A percentile compares a stretch with the other conserved stretches of the same genome.
These are phyloP conservation scores for Carex littledalei DNA, from an alignment of 176 grass and related monocot genomes.

Conservation along the genomic window DNA sequence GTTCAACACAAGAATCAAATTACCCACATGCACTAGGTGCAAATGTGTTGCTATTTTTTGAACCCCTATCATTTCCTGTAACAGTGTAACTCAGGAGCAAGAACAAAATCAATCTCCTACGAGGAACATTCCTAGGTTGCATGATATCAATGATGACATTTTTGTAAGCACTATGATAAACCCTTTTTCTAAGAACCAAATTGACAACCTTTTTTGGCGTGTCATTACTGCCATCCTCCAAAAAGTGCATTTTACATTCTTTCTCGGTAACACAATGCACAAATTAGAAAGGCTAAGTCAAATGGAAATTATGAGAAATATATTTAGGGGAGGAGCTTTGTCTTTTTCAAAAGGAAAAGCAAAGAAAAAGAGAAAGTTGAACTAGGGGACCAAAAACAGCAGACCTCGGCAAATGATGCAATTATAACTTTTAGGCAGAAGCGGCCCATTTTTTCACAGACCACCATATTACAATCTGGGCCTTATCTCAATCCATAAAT, in stretches of 20 bases:
- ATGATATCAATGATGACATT: constrained; percentile 9
- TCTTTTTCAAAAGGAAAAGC: not conserved
- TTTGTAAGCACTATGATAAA: not conserved
- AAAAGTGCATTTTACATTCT: not conserved
- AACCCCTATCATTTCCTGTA: not conserved
- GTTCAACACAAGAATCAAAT: not conserved
- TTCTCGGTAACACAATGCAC: not conserved
- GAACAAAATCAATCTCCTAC: not conserved
- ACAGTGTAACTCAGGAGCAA: not conserved
- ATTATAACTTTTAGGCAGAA: too few relatives aligned
- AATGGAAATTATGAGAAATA: not conserved
- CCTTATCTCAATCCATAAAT: not conserved
- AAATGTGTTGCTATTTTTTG: not conserved
- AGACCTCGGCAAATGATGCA: not conserved
- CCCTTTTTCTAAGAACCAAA: not conserved
- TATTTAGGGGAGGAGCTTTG: too few relatives aligned
- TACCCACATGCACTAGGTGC: not conserved
- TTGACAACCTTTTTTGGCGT: not conserved
- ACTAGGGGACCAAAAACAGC: not conserved
- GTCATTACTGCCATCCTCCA: not conserved
- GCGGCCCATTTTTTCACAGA: not conserved
- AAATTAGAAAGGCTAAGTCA: not conserved
- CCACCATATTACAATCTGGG: not conserved
- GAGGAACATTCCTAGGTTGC: not conserved
- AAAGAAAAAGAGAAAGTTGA: not conserved